A percentile compares a stretch with the other conserved stretches of the same genome.
Conservation (phyloP, 2,329 filamentous ascomycete species). For the Fusarium nanum region DNA sequence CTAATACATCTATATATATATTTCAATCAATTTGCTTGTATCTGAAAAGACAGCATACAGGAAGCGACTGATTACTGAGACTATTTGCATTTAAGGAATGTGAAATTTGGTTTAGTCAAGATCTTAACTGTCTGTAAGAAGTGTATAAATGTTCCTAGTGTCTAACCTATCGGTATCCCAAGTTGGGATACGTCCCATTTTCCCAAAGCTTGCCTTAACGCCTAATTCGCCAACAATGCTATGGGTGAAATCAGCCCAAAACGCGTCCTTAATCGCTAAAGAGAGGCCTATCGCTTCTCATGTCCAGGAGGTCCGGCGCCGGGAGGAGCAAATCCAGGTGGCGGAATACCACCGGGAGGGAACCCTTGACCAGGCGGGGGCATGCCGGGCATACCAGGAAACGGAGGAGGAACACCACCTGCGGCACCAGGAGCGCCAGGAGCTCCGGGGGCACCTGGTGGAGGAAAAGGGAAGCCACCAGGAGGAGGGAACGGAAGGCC, state of each 20-base stretch:
- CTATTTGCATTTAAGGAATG: not conserved
- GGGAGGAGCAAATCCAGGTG: slow-evolving; percentile 52
- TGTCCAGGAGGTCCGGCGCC: slow-evolving; percentile 54
- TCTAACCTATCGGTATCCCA: slow-evolving; percentile 9
- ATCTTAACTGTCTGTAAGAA: not conserved
- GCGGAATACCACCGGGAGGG: slow-evolving; percentile 51
- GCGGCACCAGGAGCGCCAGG: slow-evolving; percentile 45
- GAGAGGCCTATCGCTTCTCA: slow-evolving; percentile 52
- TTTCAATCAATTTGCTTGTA: slow-evolving; percentile 25
- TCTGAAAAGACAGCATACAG: slow-evolving; percentile 21
- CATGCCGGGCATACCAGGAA: slow-evolving; percentile 53
- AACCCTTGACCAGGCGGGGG: slow-evolving; percentile 59
- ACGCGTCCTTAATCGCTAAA: slow-evolving; percentile 1
- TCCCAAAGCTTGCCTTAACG: slow-evolving; percentile 46
- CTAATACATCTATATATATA: slow-evolving; percentile 7
- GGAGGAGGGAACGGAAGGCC: slow-evolving; percentile 53
- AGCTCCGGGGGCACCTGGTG: slow-evolving; percentile 53
- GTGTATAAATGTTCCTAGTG: slow-evolving; percentile 1
- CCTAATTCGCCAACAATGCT: slow-evolving; percentile 49
- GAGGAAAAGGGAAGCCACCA: slow-evolving; percentile 53
- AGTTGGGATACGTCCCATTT: slow-evolving; percentile 21
- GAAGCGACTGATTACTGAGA: not conserved
- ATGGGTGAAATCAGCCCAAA: slow-evolving; percentile 37
- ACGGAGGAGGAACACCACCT: slow-evolving; percentile 45
- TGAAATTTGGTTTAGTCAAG: not conserved